Percentiles rank a stretch among this genome's conserved stretches.
These are phyloP conservation scores for Geopyxis carbonaria DNA, from an alignment of 495 filamentous ascomycete genomes.

Conservation along the genomic window DNA sequence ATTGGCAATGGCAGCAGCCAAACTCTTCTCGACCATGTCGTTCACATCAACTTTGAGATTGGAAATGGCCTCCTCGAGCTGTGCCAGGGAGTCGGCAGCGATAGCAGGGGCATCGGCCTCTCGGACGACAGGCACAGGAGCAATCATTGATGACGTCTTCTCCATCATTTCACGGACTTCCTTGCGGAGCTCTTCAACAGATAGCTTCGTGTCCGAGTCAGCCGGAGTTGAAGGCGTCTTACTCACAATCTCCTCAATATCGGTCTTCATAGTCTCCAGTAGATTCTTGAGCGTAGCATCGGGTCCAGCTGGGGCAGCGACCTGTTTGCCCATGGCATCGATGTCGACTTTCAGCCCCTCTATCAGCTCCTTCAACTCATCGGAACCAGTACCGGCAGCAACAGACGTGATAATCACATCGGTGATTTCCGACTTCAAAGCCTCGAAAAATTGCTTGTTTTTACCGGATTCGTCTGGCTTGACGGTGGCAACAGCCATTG, in stretches of 20 bases:
- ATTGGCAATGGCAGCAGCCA: constrained; percentile 22
- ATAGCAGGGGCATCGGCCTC: not conserved
- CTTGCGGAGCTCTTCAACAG: constrained; percentile 19
- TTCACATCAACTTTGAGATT: constrained; percentile 51
- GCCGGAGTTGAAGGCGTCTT: constrained; percentile 2
- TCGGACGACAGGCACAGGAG: constrained; percentile 4
- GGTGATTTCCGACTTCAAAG: constrained; percentile 41
- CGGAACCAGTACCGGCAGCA: constrained; percentile 8
- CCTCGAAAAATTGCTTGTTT: constrained; percentile 55
- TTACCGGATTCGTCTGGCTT: constrained; percentile 46
- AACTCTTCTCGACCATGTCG: constrained; percentile 24
- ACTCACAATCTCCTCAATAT: constrained; percentile 13
- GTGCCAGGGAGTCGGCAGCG: constrained; percentile 32
- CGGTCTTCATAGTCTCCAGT: constrained; percentile 16
- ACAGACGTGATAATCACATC: constrained; percentile 26
- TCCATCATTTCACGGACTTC: constrained; percentile 22
- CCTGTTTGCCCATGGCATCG: constrained; percentile 16
- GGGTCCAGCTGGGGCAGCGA: constrained; percentile 6
- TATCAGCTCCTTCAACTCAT: constrained; percentile 11
- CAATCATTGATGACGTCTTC: constrained; percentile 9
- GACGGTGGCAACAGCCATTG: constrained; percentile 51
- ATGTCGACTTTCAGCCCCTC: constrained; percentile 16
- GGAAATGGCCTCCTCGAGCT: constrained; percentile 44
- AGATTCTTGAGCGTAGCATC: constrained; percentile 15
- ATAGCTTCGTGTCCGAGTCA: constrained; percentile 8